Evolutionary conservation across 345 rosid species (phyloP).

Genomic region (Nephelium lappaceum): DNA sequence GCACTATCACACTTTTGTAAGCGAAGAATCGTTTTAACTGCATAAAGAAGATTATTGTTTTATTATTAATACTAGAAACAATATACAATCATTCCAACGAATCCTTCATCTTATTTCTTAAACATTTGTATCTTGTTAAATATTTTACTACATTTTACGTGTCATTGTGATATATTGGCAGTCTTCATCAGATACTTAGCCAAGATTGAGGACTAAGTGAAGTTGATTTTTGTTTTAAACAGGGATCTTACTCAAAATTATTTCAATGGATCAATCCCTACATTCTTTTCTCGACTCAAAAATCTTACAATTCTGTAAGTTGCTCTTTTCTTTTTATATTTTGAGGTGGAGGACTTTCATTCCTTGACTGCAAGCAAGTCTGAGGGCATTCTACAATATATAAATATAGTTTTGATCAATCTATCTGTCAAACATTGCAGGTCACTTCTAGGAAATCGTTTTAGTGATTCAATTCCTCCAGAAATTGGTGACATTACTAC

Average conservation of each 20-base stretch:
- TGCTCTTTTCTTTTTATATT: background rate
- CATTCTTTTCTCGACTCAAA: slow-evolving; percentile 52
- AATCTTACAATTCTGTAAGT: slow-evolving; percentile 55
- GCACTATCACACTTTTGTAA: no score
- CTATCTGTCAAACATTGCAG: slow-evolving; percentile 33
- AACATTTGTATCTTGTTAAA: no score
- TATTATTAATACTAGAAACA: background rate
- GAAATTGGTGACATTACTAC: slow-evolving; percentile 60
- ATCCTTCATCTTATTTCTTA: background rate
- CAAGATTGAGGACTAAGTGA: no score
- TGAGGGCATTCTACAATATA: background rate
- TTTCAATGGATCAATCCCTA: slow-evolving; percentile 70
- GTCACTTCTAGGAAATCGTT: slow-evolving; percentile 61
- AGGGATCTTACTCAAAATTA: slow-evolving; percentile 81
- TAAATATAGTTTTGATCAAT: background rate
- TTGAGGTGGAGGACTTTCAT: background rate
- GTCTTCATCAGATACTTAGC: no score
- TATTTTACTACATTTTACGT: no score
- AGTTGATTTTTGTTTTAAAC: no score
- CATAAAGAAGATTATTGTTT: background rate
- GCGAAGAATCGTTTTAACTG: no score
- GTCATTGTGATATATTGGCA: no score
- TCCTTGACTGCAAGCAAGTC: background rate
- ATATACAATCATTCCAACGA: background rate
- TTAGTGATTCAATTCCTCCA: slow-evolving; percentile 62